Conservation (phyloP, 176 grass and related monocot genomes). For the barley (Hordeum vulgare) region MorexV3_pseudomolecules_assembly NC_058518.1:127511129-127511628, state of each 20-base stretch:
- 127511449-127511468: background rate
- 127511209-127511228: background rate
- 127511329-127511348: background rate
- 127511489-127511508: background rate
- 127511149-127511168: no score
- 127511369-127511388: background rate
- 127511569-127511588: background rate
- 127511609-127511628: no score
- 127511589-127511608: background rate
- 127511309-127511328: constrained; percentile 14
- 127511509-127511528: background rate
- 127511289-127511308: background rate
- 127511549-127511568: background rate
- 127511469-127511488: background rate
- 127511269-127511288: background rate
- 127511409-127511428: background rate
- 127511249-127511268: background rate
- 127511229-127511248: background rate
- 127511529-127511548: background rate
- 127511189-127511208: background rate
- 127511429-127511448: background rate
- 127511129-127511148: no score
- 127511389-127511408: background rate
- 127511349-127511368: background rate
- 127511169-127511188: background rate